Evolutionary conservation across 306 rosid species (phyloP), one percentile per base, ranked within the genome.

Genomic region (cucumber (Cucumis sativus)): DNA sequence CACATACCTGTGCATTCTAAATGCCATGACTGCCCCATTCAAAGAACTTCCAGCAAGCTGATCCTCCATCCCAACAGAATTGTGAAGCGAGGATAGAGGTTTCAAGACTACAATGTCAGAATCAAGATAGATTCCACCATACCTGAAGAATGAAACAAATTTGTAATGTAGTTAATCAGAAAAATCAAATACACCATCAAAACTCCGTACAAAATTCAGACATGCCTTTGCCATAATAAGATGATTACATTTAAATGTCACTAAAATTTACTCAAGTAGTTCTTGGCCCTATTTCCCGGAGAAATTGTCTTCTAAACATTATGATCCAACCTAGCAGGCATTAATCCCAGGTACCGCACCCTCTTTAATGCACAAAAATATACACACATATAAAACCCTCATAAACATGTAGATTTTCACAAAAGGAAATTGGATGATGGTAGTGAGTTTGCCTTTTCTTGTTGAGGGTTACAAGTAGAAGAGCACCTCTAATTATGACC

Each of bases 21-120:
- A 92, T 45, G 90, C 89, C 99, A 95, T 95, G 60, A 95, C 97
- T 77, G 99, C 99, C 77, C 99, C 99, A 84, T 95, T 95, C 88
- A 95, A 88, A 84, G 86, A 83, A 80, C 88, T 86, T 83, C 84
- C 96, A 18, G 79, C 77, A 28, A 69, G 66, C 2, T 61, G 79
- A 83, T 88, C 91, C 84, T 95, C 99, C 89, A 77, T 74, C 57
- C 96, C 97, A 79, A 95, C 88, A 83, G 89, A 84, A 77, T 92
- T 90, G 54, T 83, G 80, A 78, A 90, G 96, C 64, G 78, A 84
- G 78, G 90, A 86, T 69, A 95, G 77, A 20, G 96, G 82, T 71
- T 86, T 86, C 90, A 92, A 84, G 49, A 95, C 96, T 74, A 95
- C 83, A 76, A 95, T 82, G 82, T 95, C 99, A 21, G 97, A 88